These are phyloP conservation scores for Leonotis leonurus DNA, from an alignment of 257 asterid species.

Conservation along the genomic window DNA sequence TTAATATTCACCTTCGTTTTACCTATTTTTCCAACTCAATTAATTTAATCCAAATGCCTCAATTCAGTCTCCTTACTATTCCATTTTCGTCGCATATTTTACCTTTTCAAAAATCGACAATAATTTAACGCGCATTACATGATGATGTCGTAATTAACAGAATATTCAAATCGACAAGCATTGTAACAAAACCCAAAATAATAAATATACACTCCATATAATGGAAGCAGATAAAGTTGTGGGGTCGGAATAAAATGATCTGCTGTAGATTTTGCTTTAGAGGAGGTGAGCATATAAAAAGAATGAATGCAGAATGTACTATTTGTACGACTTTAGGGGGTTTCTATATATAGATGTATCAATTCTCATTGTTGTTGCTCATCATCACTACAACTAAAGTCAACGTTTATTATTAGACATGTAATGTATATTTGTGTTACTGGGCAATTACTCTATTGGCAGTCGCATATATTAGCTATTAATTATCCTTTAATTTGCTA, in stretches of 20 bases:
- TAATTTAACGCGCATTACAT: no score
- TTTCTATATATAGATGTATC: conserved; percentile 18
- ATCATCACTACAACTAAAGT: neutral
- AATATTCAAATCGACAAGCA: no score
- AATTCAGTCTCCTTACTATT: no score
- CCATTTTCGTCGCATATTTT: no score
- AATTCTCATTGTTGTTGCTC: neutral
- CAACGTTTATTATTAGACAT: neutral
- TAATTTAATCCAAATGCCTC: no score
- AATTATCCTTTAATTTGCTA: conserved; percentile 17
- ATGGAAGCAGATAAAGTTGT: neutral
- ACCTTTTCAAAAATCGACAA: no score
- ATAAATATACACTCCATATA: neutral
- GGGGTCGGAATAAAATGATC: neutral
- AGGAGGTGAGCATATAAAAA: conserved; percentile 5
- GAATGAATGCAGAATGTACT: conserved; percentile 28
- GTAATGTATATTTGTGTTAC: conserved; percentile 33
- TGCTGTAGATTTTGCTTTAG: neutral
- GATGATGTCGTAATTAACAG: no score
- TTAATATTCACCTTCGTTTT: no score
- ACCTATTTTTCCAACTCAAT: no score
- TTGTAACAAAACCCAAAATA: neutral
- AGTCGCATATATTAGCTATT: conserved; percentile 23
- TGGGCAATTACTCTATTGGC: conserved; percentile 55
- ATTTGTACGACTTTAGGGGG: conserved; percentile 13